These are phyloP conservation scores for Phytophthora boehmeriae DNA, from an alignment of 352 stramenopile species.

Conservation along the genomic window DNA sequence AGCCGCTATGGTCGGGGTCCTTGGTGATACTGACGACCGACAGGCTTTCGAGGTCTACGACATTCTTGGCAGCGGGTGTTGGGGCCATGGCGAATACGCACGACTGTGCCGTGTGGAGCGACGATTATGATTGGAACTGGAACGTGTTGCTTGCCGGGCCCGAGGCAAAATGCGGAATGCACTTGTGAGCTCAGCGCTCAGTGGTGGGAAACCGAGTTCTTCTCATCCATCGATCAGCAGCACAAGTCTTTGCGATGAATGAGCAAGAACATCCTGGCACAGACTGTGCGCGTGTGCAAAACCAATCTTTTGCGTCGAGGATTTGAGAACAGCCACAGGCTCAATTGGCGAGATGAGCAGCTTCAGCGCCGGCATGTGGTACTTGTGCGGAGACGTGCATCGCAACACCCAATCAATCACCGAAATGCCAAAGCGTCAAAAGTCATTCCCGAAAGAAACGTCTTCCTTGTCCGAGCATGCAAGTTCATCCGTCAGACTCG, in stretches of 20 bases:
- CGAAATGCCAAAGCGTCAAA: slow-evolving; percentile 11
- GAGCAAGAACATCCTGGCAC: too few relatives aligned
- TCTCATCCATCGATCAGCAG: slow-evolving; percentile 3
- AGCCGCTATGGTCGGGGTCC: slow-evolving; percentile 26
- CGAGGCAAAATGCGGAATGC: slow-evolving; percentile 22
- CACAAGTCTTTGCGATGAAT: not conserved
- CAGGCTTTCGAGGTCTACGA: slow-evolving; percentile 30
- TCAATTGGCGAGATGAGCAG: slow-evolving; percentile 3
- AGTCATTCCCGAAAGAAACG: slow-evolving; percentile 1
- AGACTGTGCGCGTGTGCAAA: not conserved
- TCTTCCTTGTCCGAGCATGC: too few relatives aligned
- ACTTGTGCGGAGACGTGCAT: slow-evolving; percentile 3
- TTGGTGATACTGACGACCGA: slow-evolving; percentile 39
- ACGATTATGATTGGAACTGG: not conserved
- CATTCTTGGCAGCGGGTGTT: slow-evolving; percentile 15
- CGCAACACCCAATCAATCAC: slow-evolving; percentile 15
- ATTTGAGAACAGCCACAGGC: slow-evolving; percentile 29
- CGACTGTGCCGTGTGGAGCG: not conserved
- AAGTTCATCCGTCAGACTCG: too few relatives aligned
- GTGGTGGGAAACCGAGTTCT: not conserved
- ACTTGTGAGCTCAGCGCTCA: not conserved
- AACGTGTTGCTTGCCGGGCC: slow-evolving; percentile 2
- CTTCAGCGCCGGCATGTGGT: slow-evolving; percentile 5
- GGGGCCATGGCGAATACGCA: slow-evolving; percentile 6
- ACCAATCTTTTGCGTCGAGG: slow-evolving; percentile 4